Evolutionary conservation across 108 stramenopile genomes (phyloP).

Genomic region (Cyclostephanos tholiformis): DNA sequence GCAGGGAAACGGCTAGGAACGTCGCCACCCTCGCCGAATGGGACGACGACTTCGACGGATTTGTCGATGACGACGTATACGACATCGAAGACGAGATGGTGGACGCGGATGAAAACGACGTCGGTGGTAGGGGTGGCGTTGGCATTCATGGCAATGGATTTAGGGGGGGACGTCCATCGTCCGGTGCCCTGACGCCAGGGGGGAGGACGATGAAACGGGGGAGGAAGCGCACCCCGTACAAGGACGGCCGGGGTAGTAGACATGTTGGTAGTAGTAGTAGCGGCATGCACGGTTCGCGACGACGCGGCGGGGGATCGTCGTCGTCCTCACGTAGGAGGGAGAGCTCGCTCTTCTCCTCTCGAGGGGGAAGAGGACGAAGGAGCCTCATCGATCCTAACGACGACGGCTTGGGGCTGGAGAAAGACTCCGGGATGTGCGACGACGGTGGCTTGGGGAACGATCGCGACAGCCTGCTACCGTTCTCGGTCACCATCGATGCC

Average conservation of each 20-base stretch:
- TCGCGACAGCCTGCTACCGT: constrained; percentile 17
- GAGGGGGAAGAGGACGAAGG: constrained; percentile 9
- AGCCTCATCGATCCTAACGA: constrained; percentile 36
- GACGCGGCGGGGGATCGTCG: neutral
- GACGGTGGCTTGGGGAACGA: neutral
- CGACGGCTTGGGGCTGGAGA: no score
- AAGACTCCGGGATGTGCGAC: no score
- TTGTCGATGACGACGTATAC: constrained; percentile 17
- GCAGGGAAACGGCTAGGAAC: constrained; percentile 40
- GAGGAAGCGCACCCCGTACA: constrained; percentile 42
- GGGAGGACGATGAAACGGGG: constrained; percentile 16
- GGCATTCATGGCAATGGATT: neutral
- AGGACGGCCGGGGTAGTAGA: constrained; percentile 11
- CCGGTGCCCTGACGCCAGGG: neutral
- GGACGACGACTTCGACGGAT: constrained; percentile 45
- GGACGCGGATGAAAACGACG: neutral
- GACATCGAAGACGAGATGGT: neutral
- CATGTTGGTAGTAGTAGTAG: neutral
- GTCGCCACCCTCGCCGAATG: constrained; percentile 44
- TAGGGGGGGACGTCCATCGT: neutral
- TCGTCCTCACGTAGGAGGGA: constrained; percentile 29
- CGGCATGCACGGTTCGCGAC: constrained; percentile 7
- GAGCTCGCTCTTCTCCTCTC: constrained; percentile 30
- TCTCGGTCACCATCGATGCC: constrained; percentile 41
- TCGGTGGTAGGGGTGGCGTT: neutral